Percentiles rank a stretch among this genome's conserved stretches.
Conservation (phyloP, 768 basidiomycete genomes). For the Auricularia sp. region DNA sequence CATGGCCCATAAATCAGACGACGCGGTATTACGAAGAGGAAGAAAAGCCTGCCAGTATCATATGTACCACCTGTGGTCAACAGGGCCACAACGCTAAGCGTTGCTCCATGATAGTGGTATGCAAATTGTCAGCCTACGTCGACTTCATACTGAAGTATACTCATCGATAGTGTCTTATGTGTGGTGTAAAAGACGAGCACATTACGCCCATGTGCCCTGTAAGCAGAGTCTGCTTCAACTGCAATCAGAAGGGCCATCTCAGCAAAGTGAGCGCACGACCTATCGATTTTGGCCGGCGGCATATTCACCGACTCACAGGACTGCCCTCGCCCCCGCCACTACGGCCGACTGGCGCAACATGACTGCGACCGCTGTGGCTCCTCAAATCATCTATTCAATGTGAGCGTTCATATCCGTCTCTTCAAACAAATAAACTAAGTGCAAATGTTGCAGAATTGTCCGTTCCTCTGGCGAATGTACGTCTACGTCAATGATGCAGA, state of each 20-base stretch:
- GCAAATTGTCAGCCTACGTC: constrained; percentile 17
- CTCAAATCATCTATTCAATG: constrained; percentile 51
- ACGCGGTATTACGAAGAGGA: constrained; percentile 54
- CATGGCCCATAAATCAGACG: background rate
- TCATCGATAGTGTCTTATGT: constrained; percentile 56
- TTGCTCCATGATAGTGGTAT: constrained; percentile 66
- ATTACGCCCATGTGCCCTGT: constrained; percentile 69
- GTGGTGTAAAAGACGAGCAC: constrained; percentile 74
- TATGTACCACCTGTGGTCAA: constrained; percentile 75
- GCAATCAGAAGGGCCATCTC: constrained; percentile 79
- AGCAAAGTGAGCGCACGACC: constrained; percentile 38
- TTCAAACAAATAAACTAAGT: background rate
- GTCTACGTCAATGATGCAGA: constrained; percentile 54
- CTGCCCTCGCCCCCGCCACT: constrained; percentile 53
- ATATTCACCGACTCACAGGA: constrained; percentile 28
- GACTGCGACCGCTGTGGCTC: constrained; percentile 68
- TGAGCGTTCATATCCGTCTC: constrained; percentile 21
- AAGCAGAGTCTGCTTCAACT: constrained; percentile 68
- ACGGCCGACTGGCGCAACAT: constrained; percentile 21
- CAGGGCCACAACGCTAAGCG: constrained; percentile 56
- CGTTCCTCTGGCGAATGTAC: constrained; percentile 73
- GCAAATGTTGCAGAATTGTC: constrained; percentile 53
- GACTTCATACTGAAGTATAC: background rate
- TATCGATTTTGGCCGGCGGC: too few relatives aligned
- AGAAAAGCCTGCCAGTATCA: constrained; percentile 37